These are phyloP conservation scores for Monosporascus sp. DNA, from an alignment of 2,329 filamentous ascomycete genomes.

Conservation along the genomic window DNA sequence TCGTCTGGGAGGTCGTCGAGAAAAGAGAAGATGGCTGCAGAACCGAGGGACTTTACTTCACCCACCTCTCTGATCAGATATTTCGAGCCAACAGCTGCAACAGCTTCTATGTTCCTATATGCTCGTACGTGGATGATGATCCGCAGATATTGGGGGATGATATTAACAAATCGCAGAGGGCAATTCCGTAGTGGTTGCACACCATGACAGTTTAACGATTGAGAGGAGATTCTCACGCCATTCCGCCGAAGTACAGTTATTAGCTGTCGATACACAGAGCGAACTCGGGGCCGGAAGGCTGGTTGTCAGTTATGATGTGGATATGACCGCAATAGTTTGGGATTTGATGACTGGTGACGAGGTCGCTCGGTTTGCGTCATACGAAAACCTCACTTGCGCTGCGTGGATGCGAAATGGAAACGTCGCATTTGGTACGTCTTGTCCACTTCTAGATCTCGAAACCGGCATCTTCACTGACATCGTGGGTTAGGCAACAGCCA, in stretches of 20 bases:
- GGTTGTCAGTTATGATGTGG: slow-evolving; percentile 88
- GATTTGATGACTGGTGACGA: slow-evolving; percentile 89
- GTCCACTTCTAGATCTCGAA: slow-evolving; percentile 8
- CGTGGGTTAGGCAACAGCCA: slow-evolving; percentile 70
- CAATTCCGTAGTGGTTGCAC: slow-evolving; percentile 75
- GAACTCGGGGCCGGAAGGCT: slow-evolving; percentile 78
- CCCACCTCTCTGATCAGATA: slow-evolving; percentile 46
- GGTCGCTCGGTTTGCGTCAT: slow-evolving; percentile 86
- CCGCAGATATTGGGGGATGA: not conserved
- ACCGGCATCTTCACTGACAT: slow-evolving; percentile 15
- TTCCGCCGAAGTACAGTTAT: slow-evolving; percentile 73
- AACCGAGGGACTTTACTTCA: slow-evolving; percentile 49
- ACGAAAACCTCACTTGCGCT: slow-evolving; percentile 78
- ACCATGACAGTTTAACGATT: slow-evolving; percentile 87
- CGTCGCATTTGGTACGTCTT: slow-evolving; percentile 79
- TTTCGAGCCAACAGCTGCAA: slow-evolving; percentile 86
- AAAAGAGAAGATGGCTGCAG: slow-evolving; percentile 32
- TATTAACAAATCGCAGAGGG: slow-evolving; percentile 46
- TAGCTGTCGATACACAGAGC: slow-evolving; percentile 88
- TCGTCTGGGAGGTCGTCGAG: slow-evolving; percentile 50
- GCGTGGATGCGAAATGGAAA: slow-evolving; percentile 97
- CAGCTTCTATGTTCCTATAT: slow-evolving; percentile 85
- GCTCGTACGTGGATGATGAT: slow-evolving; percentile 39
- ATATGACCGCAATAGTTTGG: slow-evolving; percentile 93
- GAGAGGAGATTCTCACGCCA: slow-evolving; percentile 84